Evolutionary conservation across 2,329 filamentous ascomycete genomes (phyloP).

Genomic region (Fusarium cyanostomum): DNA sequence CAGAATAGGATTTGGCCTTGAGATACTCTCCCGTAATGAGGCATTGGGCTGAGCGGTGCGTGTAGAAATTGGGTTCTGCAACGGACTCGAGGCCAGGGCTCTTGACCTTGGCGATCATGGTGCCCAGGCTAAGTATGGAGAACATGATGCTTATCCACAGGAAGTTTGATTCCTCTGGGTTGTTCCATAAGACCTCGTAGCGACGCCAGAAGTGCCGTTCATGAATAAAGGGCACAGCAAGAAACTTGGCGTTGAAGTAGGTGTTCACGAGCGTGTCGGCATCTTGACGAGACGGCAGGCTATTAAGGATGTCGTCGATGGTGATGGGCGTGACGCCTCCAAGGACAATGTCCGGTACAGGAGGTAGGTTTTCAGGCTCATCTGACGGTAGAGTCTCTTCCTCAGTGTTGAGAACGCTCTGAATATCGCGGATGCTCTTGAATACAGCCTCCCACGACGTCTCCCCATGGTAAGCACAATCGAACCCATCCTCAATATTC

Average conservation of each 20-base stretch:
- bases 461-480: conserved; percentile 47
- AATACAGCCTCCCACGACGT: conserved; percentile 56
- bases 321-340: conserved; percentile 42
- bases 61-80: conserved; percentile 46
- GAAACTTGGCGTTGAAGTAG: conserved; percentile 54
- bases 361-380: conserved; percentile 18
- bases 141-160: conserved; percentile 63
- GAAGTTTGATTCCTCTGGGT: conserved; percentile 51
- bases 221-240: conserved; percentile 52
- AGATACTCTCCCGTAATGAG: conserved; percentile 60
- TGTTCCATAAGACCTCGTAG: conserved; percentile 59
- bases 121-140: conserved; percentile 56
- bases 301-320: conserved; percentile 45
- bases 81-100: conserved; percentile 32
- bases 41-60: conserved; percentile 55
- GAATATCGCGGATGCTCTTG: conserved; percentile 54
- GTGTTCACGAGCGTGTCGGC: conserved; percentile 49
- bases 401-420: conserved; percentile 46
- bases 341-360: conserved; percentile 47
- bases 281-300: conserved; percentile 50
- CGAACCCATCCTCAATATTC: conserved; percentile 14
- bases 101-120: conserved; percentile 48
- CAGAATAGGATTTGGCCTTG: conserved; percentile 54
- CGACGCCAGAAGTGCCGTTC: conserved; percentile 57
- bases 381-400: conserved; percentile 24